Evolutionary conservation across 495 filamentous ascomycete species (phyloP), one percentile per base, ranked within the genome.

Genomic region (Gamarada debralockiae): DNA sequence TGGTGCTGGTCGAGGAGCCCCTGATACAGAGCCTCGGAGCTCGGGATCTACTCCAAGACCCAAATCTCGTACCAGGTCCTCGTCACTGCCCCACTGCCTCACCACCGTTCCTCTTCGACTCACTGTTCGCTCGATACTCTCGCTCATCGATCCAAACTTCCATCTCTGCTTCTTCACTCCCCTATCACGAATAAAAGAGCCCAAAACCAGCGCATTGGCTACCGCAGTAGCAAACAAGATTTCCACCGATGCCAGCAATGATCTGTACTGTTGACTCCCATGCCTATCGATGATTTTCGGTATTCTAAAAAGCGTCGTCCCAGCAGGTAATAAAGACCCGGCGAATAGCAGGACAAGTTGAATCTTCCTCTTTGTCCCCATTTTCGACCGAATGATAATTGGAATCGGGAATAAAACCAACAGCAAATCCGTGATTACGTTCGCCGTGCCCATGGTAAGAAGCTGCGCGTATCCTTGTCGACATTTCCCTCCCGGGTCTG

Each of bases 391-490:
- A 31, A 95, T 60, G 48, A 97, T 86, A 48, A 96, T 85, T 0
- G 91, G 88, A 31, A 97, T 84, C 0, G 93, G 93, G 58, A 96
- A 95, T 46, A 83, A 74, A 34, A 97, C 81, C 23, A 98, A 80
- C 3, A 95, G 71, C 6, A 97, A 70, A 64, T 98, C 93, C 24
- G 92, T 95, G 33, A 95, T 72, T 50, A 96, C 81, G 61, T 96
- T 92, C 63, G 85, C 85, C 17, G 80, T 76, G 2, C 87, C 92
- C 87, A 95, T 93, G 9, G 87, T 90, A 53, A 95, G 71, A 22
- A 97, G 79, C 57, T 97, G 89, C 27, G 80, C 85, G 61, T 87
- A 92, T 22, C 88, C 90, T 62, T 84, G 79, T 23, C 93, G 83
- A 70, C 93, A 98, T 56, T 78, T 74, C 12, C 87, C 82, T 21